Evolutionary conservation across 495 filamentous ascomycete species (phyloP).

Genomic region (Penicillium simplicissimum): DNA sequence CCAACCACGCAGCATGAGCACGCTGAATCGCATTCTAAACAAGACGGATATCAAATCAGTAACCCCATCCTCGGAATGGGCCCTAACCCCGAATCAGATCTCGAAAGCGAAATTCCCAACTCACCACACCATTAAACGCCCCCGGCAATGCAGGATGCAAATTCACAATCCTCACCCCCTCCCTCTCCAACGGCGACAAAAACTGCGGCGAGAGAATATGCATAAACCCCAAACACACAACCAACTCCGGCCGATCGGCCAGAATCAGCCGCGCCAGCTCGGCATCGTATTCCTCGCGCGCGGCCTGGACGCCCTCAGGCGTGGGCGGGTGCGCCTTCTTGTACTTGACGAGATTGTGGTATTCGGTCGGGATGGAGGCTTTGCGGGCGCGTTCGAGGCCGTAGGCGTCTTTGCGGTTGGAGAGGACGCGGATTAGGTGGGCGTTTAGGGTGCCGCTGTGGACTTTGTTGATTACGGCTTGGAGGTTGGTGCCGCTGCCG

Average conservation of each 20-base stretch:
- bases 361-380: constrained; percentile 73
- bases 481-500: constrained; percentile 84
- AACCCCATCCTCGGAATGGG: background rate
- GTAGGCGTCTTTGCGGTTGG: constrained; percentile 78
- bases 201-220: constrained; percentile 63
- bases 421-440: constrained; percentile 73
- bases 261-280: constrained; percentile 75
- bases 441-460: constrained; percentile 56
- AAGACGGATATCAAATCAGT: constrained; percentile 10
- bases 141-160: constrained; percentile 80
- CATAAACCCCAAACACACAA: constrained; percentile 60
- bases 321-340: constrained; percentile 52
- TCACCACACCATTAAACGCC: constrained; percentile 71
- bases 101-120: constrained; percentile 33
- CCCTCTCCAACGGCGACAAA: constrained; percentile 63
- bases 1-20: constrained; percentile 72
- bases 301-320: constrained; percentile 47
- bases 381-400: constrained; percentile 71
- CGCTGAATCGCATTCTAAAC: constrained; percentile 67
- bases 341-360: constrained; percentile 82
- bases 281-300: constrained; percentile 72
- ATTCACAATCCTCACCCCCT: constrained; percentile 74
- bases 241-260: constrained; percentile 65
- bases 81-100: no score
- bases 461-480: constrained; percentile 82